Conservation (phyloP, 495 filamentous ascomycete species). For the Aspergillus sparsus region DNA sequence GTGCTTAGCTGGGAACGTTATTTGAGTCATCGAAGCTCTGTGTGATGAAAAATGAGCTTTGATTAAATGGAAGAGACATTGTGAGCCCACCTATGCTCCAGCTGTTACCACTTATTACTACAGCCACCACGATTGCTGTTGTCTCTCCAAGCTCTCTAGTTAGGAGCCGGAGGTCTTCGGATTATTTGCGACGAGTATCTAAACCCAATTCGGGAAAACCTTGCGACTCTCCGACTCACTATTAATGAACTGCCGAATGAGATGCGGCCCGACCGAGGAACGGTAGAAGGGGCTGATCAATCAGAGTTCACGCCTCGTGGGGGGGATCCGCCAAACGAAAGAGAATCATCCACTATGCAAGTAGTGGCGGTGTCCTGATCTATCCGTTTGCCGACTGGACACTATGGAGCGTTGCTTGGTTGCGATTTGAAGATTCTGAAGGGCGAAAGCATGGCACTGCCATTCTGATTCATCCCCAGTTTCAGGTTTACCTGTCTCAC, state of each 20-base stretch:
- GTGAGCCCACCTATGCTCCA: background rate
- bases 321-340: constrained; percentile 6
- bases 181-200: background rate
- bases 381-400: constrained; percentile 14
- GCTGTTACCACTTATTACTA: background rate
- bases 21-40: no score
- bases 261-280: constrained; percentile 2
- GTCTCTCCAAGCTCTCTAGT: no score
- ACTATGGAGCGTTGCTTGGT: background rate
- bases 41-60: no score
- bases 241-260: background rate
- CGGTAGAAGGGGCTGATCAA: background rate
- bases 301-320: background rate
- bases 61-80: no score
- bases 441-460: background rate
- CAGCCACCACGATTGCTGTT: no score
- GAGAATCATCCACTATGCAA: background rate
- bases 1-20: no score
- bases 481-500: background rate
- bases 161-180: background rate
- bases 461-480: background rate
- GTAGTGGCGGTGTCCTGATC: constrained; percentile 5
- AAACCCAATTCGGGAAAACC: background rate
- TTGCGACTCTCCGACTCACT: background rate
- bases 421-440: constrained; percentile 9